Evolutionary conservation across 768 basidiomycete genomes (phyloP).

Genomic region (Psilocybe cyanescens): DNA sequence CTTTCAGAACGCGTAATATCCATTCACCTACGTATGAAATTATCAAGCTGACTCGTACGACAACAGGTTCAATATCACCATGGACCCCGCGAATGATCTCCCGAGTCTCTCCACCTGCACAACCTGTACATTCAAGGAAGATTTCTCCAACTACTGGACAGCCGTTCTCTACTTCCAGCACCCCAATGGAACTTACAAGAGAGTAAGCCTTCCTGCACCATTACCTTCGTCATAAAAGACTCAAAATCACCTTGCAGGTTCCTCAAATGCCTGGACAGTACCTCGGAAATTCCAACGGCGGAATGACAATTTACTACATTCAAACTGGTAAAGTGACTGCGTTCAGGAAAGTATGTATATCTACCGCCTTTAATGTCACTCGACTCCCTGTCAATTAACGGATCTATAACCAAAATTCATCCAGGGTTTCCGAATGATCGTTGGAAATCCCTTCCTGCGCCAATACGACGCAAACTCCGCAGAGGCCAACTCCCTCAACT

Average conservation of each 20-base stretch:
- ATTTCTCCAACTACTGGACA: constrained; percentile 26
- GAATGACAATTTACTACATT: constrained; percentile 27
- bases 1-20: neutral
- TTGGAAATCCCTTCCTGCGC: constrained; percentile 21
- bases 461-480: constrained; percentile 13
- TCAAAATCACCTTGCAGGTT: constrained; percentile 8
- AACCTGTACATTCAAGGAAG: constrained; percentile 23
- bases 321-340: constrained; percentile 20
- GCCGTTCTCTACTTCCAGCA: constrained; percentile 27
- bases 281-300: constrained; percentile 24
- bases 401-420: no score
- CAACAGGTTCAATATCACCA: constrained; percentile 22
- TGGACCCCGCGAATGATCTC: constrained; percentile 21
- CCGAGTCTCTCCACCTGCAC: constrained; percentile 21
- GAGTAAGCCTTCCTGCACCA: constrained; percentile 7
- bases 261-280: constrained; percentile 24
- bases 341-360: constrained; percentile 19
- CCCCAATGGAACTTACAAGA: constrained; percentile 22
- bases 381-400: no score
- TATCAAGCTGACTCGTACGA: neutral
- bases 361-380: neutral
- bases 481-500: constrained; percentile 20
- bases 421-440: constrained; percentile 29
- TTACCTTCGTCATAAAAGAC: no score
- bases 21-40: neutral